Evolutionary conservation across 768 basidiomycete genomes (phyloP), one percentile per base, ranked within the genome.

Genomic region (Naematelia encephala): DNA sequence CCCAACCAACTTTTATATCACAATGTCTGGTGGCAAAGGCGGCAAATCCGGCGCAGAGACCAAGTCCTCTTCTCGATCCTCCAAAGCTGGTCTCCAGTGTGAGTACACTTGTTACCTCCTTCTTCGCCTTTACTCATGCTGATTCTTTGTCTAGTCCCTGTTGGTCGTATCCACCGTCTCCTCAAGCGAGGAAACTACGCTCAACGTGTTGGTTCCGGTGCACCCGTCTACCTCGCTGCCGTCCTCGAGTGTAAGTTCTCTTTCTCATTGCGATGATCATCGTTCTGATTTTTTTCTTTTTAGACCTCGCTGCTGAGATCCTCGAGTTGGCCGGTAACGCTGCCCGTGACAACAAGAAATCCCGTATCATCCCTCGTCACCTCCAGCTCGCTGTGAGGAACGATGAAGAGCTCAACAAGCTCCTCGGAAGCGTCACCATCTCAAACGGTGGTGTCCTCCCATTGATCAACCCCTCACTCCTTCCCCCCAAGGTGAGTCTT

Each of bases 321-420:
- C 86, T 93, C 64, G 91, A 93, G 78, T 82, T 93, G 34, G 91
- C 91, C 62, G 91, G 91, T 70, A 80, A 80, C 78, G 80, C 85
- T 30, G 87, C 88, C 50, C 83, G 86, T 60, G 87, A 89, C 73
- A 85, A 88, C 81, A 87, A 88, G 80, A 89, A 92, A 82, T 87
- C 89, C 67, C 90, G 91, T 87, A 92, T 93, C 69, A 89, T 92
- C 22, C 91, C 91, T 55, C 86, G 91, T 71, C 91, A 93, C 79
- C 78, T 93, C 50, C 91, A 93, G 74, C 85, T 93, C 55, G 91
- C 91, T 64, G 90, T 93, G 78, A 84, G 91, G 67, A 90, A 91
- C 77, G 89, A 90, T 60, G 90, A 91, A 76, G 90, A 78, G 82
- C 74, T 89, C 67, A 87, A 87, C 80, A 87, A 85, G 68, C 86